Evolutionary conservation across 2,329 filamentous ascomycete genomes (phyloP).

Genomic region (Cercospora citrullina): DNA sequence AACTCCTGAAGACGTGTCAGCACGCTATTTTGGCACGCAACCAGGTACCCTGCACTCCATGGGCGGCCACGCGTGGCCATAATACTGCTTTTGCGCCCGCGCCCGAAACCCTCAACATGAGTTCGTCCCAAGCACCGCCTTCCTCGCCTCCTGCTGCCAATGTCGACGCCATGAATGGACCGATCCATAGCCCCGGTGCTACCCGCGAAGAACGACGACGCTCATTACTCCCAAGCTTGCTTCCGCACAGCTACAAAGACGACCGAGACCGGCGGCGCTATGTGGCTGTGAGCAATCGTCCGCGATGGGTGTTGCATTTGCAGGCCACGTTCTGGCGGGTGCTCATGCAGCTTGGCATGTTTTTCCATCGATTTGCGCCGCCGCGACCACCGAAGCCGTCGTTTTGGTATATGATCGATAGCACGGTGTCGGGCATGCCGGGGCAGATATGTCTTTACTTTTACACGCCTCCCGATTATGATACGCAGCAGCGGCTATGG

Average conservation of each 20-base stretch:
- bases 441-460: conserved; percentile 58
- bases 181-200: neutral
- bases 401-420: conserved; percentile 59
- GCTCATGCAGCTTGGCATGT: conserved; percentile 69
- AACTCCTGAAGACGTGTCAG: conserved; percentile 8
- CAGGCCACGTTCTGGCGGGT: conserved; percentile 67
- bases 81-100: neutral
- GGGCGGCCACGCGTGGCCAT: neutral
- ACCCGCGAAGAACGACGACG: conserved; percentile 1
- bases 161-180: conserved; percentile 4
- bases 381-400: conserved; percentile 61
- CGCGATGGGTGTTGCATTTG: conserved; percentile 61
- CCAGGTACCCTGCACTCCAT: neutral
- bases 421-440: conserved; percentile 48
- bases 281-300: conserved; percentile 36
- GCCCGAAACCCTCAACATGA: conserved; percentile 2
- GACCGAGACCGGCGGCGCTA: conserved; percentile 17
- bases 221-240: conserved; percentile 18
- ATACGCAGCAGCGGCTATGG: conserved; percentile 44
- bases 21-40: conserved; percentile 6
- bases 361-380: conserved; percentile 62
- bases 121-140: neutral
- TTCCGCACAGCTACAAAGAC: conserved; percentile 19
- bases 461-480: conserved; percentile 58
- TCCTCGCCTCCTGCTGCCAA: neutral